Evolutionary conservation across 768 basidiomycete species (phyloP).

Genomic region (Pholiota conissans): DNA sequence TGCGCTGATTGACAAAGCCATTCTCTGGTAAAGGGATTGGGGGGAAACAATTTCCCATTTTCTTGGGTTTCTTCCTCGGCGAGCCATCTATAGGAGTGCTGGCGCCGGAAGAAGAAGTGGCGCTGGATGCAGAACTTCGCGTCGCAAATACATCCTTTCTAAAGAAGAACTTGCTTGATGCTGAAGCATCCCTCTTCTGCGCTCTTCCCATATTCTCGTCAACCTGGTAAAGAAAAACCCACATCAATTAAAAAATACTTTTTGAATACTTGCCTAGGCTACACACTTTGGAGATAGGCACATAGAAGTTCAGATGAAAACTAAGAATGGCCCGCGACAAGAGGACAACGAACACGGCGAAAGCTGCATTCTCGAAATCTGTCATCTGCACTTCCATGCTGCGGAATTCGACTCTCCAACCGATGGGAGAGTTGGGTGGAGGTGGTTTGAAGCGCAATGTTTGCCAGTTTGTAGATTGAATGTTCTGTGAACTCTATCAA

Average conservation of each 20-base stretch:
- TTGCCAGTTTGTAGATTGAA: slow-evolving; percentile 99
- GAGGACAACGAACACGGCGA: slow-evolving; percentile 91
- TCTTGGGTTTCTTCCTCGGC: slow-evolving; percentile 56
- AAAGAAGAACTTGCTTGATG: slow-evolving; percentile 83
- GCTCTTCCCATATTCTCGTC: slow-evolving; percentile 96
- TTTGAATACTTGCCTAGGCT: neutral
- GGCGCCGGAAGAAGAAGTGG: slow-evolving; percentile 46
- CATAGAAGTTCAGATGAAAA: slow-evolving; percentile 91
- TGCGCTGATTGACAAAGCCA: slow-evolving; percentile 32
- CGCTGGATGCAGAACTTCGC: slow-evolving; percentile 39
- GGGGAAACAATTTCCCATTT: slow-evolving; percentile 72
- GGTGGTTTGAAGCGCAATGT: slow-evolving; percentile 98
- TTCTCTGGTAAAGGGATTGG: slow-evolving; percentile 52
- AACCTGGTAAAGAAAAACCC: slow-evolving; percentile 54
- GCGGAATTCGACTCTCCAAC: slow-evolving; percentile 98
- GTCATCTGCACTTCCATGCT: slow-evolving; percentile 99
- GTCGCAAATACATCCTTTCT: slow-evolving; percentile 79
- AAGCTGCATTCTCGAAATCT: slow-evolving; percentile 98
- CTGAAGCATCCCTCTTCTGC: slow-evolving; percentile 78
- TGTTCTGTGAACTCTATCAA: slow-evolving; percentile 59
- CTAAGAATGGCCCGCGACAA: slow-evolving; percentile 91
- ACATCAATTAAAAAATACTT: neutral
- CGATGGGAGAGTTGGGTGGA: slow-evolving; percentile 87
- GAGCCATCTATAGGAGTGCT: slow-evolving; percentile 35
- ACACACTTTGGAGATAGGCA: slow-evolving; percentile 92